Evolutionary conservation across 768 basidiomycete genomes (phyloP), one percentile per base, ranked within the genome.

Genomic region (Porphyrellus cyaneotinctus): DNA sequence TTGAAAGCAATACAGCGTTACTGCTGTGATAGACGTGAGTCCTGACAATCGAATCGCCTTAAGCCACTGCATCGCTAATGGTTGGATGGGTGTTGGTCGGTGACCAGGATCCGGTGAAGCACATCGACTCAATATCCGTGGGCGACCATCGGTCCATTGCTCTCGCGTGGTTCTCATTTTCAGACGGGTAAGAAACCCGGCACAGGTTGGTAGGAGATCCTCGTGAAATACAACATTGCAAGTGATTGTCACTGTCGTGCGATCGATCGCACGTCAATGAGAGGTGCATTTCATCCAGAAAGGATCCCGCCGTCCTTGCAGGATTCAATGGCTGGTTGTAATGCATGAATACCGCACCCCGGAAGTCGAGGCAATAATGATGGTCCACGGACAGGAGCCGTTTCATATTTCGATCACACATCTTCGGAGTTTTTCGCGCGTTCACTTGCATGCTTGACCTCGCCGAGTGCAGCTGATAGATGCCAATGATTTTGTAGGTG

Each of bases 361-460:
- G 48, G 33, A 47, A 49, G 46, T 57, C 49, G 49, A 59, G 50
- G 54, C 37, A 49, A 50, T 56, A 56, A 57, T 56, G 53, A 46
- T 51, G 58, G 60, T 68, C 63, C 48, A 69, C 53, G 50, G 71
- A 58, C 61, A 72, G 69, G 66, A 58, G 49, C 43, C 39, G 51
- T 56, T 49, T 74, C 74, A 52, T 72, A 71, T 39, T 70, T 76
- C 39, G 78, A 80, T 61, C 74, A 68, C 56, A 72, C 73, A n/a
- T n/a, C 50, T 75, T 77, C 62, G 78, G 77, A 39, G 71, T 70
- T 50, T 70, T 66, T 35, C 69, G 69, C 47, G 50, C 49, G 31
- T 58, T 65, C 43, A 52, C 61, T 70, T 32, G 66, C 69, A 42
- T 15, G 36, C 47, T 42, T n/a, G 41, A 36, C 26, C 38, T n/a